phyloP scores from a whole-genome alignment of 1,284 basidiomycete species.

The Ustilago esculenta region DNA sequence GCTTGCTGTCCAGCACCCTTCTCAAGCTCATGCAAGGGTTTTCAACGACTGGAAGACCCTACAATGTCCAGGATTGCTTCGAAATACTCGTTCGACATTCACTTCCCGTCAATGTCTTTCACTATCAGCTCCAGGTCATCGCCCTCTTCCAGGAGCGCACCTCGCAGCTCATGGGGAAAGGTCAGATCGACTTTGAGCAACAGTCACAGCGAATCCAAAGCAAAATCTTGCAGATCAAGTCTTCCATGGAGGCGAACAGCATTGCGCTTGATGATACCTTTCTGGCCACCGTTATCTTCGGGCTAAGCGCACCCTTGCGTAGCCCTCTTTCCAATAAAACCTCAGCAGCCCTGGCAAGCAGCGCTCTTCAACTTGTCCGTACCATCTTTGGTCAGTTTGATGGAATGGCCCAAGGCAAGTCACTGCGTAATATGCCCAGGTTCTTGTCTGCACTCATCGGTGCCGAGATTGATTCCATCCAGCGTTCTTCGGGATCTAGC shows the following conservation, averaged over 20 bases:
- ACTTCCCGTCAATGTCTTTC: conserved; percentile 5
- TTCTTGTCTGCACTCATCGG: conserved; percentile 5
- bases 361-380: conserved; percentile 8
- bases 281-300: conserved; percentile 26
- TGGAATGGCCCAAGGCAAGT: too few species aligned
- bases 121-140: conserved; percentile 34
- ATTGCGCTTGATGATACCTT: conserved; percentile 26
- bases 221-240: conserved; percentile 11
- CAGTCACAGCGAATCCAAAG: conserved; percentile 8
- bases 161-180: not conserved
- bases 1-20: not conserved
- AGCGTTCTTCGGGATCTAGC: not conserved
- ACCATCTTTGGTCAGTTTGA: not conserved
- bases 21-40: conserved; percentile 20
- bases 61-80: conserved; percentile 22
- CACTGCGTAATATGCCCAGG: not conserved
- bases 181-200: not conserved
- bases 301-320: conserved; percentile 31
- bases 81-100: not conserved
- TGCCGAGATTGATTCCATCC: conserved; percentile 27
- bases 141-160: conserved; percentile 12
- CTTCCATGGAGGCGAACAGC: conserved; percentile 17
- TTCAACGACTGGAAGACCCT: not conserved
- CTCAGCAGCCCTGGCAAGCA: not conserved
- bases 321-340: not conserved